Evolutionary conservation across 441 rosid genomes (phyloP).

Genomic region (Sinapis alba): DNA sequence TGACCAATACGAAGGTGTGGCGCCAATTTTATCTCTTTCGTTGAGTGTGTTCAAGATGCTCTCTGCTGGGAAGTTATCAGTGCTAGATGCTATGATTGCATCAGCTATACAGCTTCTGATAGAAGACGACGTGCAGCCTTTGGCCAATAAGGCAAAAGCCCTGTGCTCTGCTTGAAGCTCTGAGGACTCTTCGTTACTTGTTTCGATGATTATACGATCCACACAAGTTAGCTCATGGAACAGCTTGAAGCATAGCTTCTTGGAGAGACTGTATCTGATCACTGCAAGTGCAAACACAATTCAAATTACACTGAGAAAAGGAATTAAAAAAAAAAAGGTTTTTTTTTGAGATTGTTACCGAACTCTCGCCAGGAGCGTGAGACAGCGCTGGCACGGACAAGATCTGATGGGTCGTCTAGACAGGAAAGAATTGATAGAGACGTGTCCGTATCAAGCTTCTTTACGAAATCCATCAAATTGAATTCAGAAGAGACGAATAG

Average conservation of each 20-base stretch:
- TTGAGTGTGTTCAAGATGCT: conserved; percentile 76
- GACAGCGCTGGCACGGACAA: conserved; percentile 64
- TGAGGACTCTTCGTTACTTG: too few species aligned
- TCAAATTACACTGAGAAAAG: neutral
- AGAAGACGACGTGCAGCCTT: conserved; percentile 48
- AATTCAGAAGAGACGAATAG: neutral
- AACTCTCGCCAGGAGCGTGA: conserved; percentile 70
- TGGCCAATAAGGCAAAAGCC: conserved; percentile 65
- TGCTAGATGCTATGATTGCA: conserved; percentile 87
- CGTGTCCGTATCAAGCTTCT: conserved; percentile 52
- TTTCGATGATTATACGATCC: conserved; percentile 49
- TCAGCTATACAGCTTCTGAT: conserved; percentile 52
- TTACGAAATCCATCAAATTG: conserved; percentile 50
- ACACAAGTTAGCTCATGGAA: conserved; percentile 60
- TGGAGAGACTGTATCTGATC: conserved; percentile 59
- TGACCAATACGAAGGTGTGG: conserved; percentile 81
- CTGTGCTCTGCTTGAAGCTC: conserved; percentile 66
- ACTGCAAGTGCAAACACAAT: conserved; percentile 49
- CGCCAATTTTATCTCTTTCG: conserved; percentile 50
- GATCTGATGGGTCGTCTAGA: conserved; percentile 69
- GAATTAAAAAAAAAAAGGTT: neutral
- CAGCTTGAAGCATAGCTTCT: conserved; percentile 70
- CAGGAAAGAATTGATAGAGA: conserved; percentile 47
- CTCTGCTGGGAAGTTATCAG: conserved; percentile 86
- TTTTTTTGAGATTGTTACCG: conserved; percentile 44